Conservation (phyloP, 108 stramenopile genomes). For the Phaeodactylum tricornutum region DNA sequence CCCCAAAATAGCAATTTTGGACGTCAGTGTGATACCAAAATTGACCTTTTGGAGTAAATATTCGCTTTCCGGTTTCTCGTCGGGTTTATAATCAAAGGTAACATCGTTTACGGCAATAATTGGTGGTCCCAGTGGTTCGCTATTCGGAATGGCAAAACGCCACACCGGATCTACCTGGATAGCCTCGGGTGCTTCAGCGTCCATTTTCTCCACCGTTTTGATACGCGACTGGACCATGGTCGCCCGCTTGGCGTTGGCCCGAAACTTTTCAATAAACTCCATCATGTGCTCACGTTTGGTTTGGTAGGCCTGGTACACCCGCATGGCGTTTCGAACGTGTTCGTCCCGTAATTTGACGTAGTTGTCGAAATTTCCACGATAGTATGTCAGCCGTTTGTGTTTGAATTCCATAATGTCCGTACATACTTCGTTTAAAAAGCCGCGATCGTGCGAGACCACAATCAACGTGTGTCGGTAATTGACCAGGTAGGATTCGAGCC, state of each 20-base stretch:
- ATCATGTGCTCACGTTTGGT: constrained; percentile 95
- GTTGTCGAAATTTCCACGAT: constrained; percentile 93
- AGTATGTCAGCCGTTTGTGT: constrained; percentile 74
- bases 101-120: constrained; percentile 94
- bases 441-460: constrained; percentile 92
- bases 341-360: constrained; percentile 86
- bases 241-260: constrained; percentile 92
- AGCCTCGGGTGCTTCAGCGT: constrained; percentile 78
- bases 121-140: constrained; percentile 85
- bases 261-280: constrained; percentile 97
- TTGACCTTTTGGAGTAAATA: constrained; percentile 88
- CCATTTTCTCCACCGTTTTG: constrained; percentile 96
- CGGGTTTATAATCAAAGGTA: constrained; percentile 85
- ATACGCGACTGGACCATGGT: constrained; percentile 95
- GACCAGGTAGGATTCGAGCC: constrained; percentile 85
- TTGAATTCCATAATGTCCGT: constrained; percentile 88
- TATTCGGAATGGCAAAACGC: constrained; percentile 86
- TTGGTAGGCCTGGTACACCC: constrained; percentile 89
- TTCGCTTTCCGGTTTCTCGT: constrained; percentile 43
- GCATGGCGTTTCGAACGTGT: constrained; percentile 67
- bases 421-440: constrained; percentile 90
- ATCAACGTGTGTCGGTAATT: constrained; percentile 85
- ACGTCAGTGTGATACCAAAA: constrained; percentile 86
- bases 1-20: constrained; percentile 82
- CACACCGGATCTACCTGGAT: constrained; percentile 64